Percentiles rank a stretch among this genome's conserved stretches.
Conservation (phyloP, 257 asterid genomes). For the Jacaranda mimosifolia region DNA sequence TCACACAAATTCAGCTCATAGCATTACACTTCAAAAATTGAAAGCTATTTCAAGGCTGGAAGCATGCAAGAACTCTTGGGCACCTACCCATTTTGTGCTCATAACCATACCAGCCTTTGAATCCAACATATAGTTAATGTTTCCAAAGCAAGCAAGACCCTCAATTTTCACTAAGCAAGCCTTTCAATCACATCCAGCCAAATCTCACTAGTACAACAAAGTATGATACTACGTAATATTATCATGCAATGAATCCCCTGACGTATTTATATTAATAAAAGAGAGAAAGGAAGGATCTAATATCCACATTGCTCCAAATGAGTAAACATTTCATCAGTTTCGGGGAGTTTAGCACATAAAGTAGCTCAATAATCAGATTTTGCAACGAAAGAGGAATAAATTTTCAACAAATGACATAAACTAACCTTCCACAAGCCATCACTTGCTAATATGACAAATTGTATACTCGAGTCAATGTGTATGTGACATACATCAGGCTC, state of each 20-base stretch:
- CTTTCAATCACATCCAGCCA: background rate
- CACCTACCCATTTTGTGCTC: background rate
- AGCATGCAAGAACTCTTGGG: background rate
- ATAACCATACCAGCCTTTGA: background rate
- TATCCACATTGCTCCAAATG: background rate
- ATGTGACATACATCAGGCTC: constrained; percentile 73
- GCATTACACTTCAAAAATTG: no score
- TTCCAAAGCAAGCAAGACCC: background rate
- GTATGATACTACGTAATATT: background rate
- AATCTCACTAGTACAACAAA: background rate
- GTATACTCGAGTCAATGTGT: constrained; percentile 55
- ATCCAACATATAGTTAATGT: background rate
- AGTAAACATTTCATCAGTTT: background rate
- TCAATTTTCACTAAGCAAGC: background rate
- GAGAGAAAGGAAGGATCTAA: background rate
- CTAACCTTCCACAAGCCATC: constrained; percentile 94
- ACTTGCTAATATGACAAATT: constrained; percentile 78
- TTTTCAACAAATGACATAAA: background rate
- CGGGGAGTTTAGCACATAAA: background rate
- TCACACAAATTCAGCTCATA: no score
- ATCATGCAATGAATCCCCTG: no score
- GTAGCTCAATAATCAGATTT: background rate
- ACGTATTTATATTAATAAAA: no score
- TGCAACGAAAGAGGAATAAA: background rate
- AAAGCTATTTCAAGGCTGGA: background rate